These are phyloP conservation scores for Byssoonygena ceratinophila DNA, from an alignment of 2,329 filamentous ascomycete species.

Conservation along the genomic window DNA sequence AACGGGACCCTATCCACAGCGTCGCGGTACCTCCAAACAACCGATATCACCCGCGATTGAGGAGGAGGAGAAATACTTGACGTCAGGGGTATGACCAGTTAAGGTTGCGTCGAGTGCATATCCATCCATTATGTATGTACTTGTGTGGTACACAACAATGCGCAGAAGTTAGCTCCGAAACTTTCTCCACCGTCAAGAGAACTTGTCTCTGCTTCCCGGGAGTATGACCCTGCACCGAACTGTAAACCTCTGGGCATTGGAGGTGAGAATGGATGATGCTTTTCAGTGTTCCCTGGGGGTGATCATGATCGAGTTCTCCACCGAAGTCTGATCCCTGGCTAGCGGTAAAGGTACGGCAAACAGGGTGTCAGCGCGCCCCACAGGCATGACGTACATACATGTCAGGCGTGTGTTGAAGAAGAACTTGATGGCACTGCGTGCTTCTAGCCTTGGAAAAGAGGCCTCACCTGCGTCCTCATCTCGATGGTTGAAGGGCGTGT, in stretches of 20 bases:
- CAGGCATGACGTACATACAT: conserved; percentile 4
- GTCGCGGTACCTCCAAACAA: background rate
- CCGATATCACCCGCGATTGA: conserved; percentile 6
- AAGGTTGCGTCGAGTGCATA: conserved; percentile 3
- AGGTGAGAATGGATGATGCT: background rate
- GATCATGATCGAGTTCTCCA: background rate
- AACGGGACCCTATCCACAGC: conserved; percentile 1
- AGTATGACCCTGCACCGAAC: background rate
- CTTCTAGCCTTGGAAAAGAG: background rate
- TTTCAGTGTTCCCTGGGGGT: background rate
- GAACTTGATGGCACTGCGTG: too few relatives aligned
- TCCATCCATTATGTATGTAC: too few relatives aligned
- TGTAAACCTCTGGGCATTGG: background rate
- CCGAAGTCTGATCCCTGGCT: background rate
- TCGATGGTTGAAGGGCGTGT: background rate
- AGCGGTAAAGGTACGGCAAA: background rate
- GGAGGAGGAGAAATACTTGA: background rate
- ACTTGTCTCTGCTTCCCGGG: background rate
- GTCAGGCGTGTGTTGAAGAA: too few relatives aligned
- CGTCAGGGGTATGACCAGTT: conserved; percentile 2
- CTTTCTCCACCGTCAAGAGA: background rate
- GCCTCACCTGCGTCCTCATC: background rate
- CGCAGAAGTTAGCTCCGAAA: background rate
- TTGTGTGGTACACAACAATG: too few relatives aligned
- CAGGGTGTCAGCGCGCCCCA: background rate